Base-by-base conservation (phyloP, 2,329 filamentous ascomycete genomes). In the Emmonsiellopsis sp. region DNA sequence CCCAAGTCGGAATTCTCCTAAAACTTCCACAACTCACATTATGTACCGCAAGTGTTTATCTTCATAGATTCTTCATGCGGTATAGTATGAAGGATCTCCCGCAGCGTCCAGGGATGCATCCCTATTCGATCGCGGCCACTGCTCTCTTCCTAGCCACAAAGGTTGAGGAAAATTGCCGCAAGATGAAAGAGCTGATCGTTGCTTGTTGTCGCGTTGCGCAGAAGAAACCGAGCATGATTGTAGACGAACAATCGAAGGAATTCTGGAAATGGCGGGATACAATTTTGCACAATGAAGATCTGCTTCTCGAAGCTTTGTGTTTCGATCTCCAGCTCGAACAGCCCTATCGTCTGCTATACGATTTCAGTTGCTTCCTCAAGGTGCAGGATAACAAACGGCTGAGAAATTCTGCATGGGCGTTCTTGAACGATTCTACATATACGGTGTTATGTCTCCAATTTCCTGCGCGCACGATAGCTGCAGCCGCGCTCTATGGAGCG, bases 231-330 rank as follows among this genome's bases (percentile, higher is more conserved):
- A 87, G 89, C 63, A 81, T 96, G 55, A 77, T 92, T 52, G 88
- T 97, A 51, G 93, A 98, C 67, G 93, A 97, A 71, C 91, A 97
- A 70, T 94, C 87, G 61, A 97, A 96, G 66, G 93, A 98, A 66
- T 98, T 93, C 68, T 98, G 93, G 93, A 83, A 87, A 64, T 98
- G 93, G 93, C 83, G 90, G 57, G 93, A 98, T 67, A 93, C 86
- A 55, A 95, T 98, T 54, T 76, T 97, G 11, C 85, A 87, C 59
- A 89, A 94, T 65, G 93, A 98, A 72, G 93, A 97, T 67, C 76
- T 92, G 43, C 86, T 98, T 74, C 79, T 98, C 13, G 93, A 97
- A 69, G 83, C 84, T 45, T 77, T 98, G 15, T 97, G 91, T 56
- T 98, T 98, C 69, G 93, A 98, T 67, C 77, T 98, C 45, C 89